Evolutionary conservation across 768 basidiomycete species (phyloP), one percentile per base, ranked within the genome.

Genomic region (Mycena chlorophos): DNA sequence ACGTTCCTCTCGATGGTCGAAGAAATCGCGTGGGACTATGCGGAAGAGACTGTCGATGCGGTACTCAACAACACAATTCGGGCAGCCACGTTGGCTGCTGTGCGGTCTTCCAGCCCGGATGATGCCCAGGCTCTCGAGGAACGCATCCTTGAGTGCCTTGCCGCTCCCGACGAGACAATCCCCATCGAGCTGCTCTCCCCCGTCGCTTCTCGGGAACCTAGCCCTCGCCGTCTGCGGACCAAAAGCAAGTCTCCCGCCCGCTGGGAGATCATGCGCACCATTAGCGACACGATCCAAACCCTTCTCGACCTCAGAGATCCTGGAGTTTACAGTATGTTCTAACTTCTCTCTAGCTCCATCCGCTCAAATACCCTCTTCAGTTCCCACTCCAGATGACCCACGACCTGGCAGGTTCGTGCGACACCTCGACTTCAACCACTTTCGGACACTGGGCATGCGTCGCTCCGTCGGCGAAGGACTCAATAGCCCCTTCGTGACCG

Each of bases 371-470:
- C 20, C 13, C 5, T 56, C 40, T 57, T 3, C 60, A 90, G 88
- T 91, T 39, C 89, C 88, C 34, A 78, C 78, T 2, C 77, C 86
- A 19, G 74, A 82, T 57, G 89, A 90, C 68, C 81, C 88, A 51
- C 80, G 85, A 52, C 85, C 91, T 27, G 87, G 89, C 50, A 82
- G 89, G 56, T 89, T 88, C 66, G 86, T 97, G 30, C 87, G 83
- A 34, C 88, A 93, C 69, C 74, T 99, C 14, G 92, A 93, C 66
- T 99, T 99, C 66, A 95, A 93, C 64, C 94, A 96, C 68, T 99
- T 99, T 77, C 85, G 95, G 25, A 96, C 97, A 23, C 94, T 96
- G 53, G 96, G 96, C 0, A 94, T 98, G 86, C 83, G 93, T 47
- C 86, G 97, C 19, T 91, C 90, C 3, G 84, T 97, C 2, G 92